Evolutionary conservation across 768 basidiomycete species (phyloP), one percentile per base, ranked within the genome.

Genomic region (Termitomyces sp.): DNA sequence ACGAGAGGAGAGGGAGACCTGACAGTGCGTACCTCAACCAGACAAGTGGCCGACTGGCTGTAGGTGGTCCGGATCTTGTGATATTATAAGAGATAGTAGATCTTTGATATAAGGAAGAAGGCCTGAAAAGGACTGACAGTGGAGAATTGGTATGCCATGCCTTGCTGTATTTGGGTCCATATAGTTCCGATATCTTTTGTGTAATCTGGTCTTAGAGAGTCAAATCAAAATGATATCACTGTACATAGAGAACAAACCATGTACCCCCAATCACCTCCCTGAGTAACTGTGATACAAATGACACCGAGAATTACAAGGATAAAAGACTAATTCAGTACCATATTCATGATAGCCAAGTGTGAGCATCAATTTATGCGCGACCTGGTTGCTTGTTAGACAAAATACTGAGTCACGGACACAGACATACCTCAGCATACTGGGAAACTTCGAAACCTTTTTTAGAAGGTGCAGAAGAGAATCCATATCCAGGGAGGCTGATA

Each of bases 401-500:
- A 12, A 10, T 51, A 1, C 16, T 12, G 24, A 13, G 28, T 12
- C 13, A 32, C 28, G 36, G 20, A 54, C 53, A 44, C n/a, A 14
- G 22, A 43, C 61, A 12, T 44, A 80, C 85, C 70, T 87, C 82
- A 1, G 83, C 83, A 51, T 78, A 82, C 56, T 86, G 81, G 1
- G 64, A 35, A 1, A 69, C 38, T 63, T 74, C 61, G 58, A 87
- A 87, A 0, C 82, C 84, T 60, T 73, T 74, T 60, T 79, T 80
- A 38, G 69, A 79, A 3, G 81, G 77, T 1, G 76, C 80, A 13
- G 81, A 74, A 0, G 85, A 86, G 66, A 86, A 87, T 0, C 83
- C 86, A 68, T 68, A 87, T 0, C 82, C 83, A 13, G 86, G 86
- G 3, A 87, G 62, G 61, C 83, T 80, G 10, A 79, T 61, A 0